Evolutionary conservation across 2,329 filamentous ascomycete species (phyloP).

Genomic region (Stagonosporopsis vannaccii): DNA sequence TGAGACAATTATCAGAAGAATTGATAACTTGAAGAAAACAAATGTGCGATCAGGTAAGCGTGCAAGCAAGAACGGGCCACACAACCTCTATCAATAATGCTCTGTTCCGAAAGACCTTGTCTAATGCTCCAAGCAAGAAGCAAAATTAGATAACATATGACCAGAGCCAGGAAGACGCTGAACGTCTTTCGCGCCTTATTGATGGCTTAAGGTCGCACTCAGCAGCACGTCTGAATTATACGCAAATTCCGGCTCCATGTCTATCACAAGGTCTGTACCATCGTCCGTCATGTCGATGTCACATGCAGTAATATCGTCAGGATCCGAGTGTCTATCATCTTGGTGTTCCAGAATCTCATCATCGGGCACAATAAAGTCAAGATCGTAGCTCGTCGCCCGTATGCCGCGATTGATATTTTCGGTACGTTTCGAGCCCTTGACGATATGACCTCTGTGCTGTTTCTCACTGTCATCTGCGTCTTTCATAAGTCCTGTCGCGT

Average conservation of each 20-base stretch:
- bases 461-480: neutral
- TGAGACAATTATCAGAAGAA: no score
- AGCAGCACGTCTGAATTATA: conserved; percentile 14
- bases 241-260: conserved; percentile 19
- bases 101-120: no score
- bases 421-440: neutral
- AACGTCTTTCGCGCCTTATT: neutral
- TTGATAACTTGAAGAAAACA: no score
- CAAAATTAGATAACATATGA: no score
- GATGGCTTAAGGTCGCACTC: neutral
- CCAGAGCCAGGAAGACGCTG: no score
- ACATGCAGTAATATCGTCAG: neutral
- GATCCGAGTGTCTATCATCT: conserved; percentile 1
- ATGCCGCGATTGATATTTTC: conserved; percentile 1
- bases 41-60: no score
- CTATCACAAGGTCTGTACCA: conserved; percentile 17
- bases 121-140: no score
- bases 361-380: conserved; percentile 3
- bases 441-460: neutral
- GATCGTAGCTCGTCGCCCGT: conserved; percentile 10
- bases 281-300: conserved; percentile 12
- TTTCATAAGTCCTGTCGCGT: no score
- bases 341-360: neutral
- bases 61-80: no score
- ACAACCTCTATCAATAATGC: no score